Conservation (phyloP, 2,329 filamentous ascomycete species). For the Trichophyton schoenleinii region DNA sequence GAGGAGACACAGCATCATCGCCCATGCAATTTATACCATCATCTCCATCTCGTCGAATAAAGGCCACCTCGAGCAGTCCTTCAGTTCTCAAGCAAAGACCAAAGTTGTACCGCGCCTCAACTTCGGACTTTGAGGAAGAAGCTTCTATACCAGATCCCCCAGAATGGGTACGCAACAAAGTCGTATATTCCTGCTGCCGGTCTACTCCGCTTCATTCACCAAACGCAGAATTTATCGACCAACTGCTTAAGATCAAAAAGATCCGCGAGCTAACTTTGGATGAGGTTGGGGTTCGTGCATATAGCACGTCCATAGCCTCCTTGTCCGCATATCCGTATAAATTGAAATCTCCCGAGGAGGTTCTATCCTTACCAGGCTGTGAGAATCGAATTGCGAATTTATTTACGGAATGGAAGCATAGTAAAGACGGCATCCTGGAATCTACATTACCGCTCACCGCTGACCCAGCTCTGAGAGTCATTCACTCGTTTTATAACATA, state of each 20-base stretch:
- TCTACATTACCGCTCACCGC: conserved; percentile 53
- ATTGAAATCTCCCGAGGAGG: conserved; percentile 35
- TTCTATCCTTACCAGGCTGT: conserved; percentile 58
- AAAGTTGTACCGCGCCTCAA: conserved; percentile 54
- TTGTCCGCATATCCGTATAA: conserved; percentile 65
- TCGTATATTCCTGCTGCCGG: conserved; percentile 68
- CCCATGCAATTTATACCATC: conserved; percentile 6
- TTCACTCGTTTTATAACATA: conserved; percentile 66
- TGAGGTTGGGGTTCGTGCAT: conserved; percentile 68
- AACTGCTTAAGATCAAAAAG: conserved; percentile 61
- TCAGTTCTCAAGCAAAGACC: conserved; percentile 23
- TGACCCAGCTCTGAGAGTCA: conserved; percentile 51
- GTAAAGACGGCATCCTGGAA: conserved; percentile 42
- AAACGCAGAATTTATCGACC: conserved; percentile 61
- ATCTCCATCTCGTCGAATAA: neutral
- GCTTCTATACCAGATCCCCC: conserved; percentile 52
- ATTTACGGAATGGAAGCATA: conserved; percentile 60
- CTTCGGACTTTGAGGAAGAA: conserved; percentile 59
- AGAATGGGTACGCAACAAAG: conserved; percentile 51
- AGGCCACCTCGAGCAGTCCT: conserved; percentile 9
- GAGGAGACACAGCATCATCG: conserved; percentile 32
- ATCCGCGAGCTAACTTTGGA: conserved; percentile 61
- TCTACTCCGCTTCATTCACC: conserved; percentile 56
- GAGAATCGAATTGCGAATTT: conserved; percentile 65
- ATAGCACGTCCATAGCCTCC: conserved; percentile 73